Evolutionary conservation across 352 stramenopile genomes (phyloP).

Genomic region (Phytophthora kernoviae): DNA sequence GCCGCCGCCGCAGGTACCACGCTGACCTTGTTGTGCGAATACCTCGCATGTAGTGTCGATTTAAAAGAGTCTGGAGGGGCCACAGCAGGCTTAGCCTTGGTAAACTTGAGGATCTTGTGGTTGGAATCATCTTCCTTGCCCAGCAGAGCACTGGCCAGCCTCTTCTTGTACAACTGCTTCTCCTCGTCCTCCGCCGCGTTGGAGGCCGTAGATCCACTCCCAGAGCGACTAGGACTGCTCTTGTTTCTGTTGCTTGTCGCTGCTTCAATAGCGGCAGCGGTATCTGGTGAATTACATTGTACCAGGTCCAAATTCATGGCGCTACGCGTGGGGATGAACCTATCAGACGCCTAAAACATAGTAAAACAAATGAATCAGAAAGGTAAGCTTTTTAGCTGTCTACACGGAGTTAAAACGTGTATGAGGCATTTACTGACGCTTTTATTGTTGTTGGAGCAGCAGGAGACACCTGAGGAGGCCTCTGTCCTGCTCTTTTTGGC

Average conservation of each 20-base stretch:
- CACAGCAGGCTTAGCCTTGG: constrained; percentile 95
- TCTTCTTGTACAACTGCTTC: constrained; percentile 85
- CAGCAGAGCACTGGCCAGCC: constrained; percentile 81
- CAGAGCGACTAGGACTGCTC: constrained; percentile 22
- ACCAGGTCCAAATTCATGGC: constrained; percentile 87
- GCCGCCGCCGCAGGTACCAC: constrained; percentile 63
- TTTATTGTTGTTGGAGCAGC: constrained; percentile 26
- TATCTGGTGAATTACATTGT: constrained; percentile 71
- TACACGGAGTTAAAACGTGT: background rate
- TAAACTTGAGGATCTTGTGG: constrained; percentile 98
- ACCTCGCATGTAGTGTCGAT: constrained; percentile 91
- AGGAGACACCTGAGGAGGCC: constrained; percentile 9
- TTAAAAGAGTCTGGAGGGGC: constrained; percentile 94
- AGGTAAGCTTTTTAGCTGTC: constrained; percentile 14
- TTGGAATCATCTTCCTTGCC: constrained; percentile 72
- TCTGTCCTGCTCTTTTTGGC: constrained; percentile 44
- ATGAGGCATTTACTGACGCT: constrained; percentile 22
- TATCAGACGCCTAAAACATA: constrained; percentile 53
- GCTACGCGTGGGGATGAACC: constrained; percentile 87
- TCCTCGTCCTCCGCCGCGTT: constrained; percentile 62
- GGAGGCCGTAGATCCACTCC: constrained; percentile 6
- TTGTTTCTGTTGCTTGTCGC: constrained; percentile 31
- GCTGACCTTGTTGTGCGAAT: constrained; percentile 96
- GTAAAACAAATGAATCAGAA: constrained; percentile 4
- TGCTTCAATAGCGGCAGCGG: constrained; percentile 50